phyloP scores from a whole-genome alignment of 805 yeast genomes.

The Candida pseudoglaebosa region DNA sequence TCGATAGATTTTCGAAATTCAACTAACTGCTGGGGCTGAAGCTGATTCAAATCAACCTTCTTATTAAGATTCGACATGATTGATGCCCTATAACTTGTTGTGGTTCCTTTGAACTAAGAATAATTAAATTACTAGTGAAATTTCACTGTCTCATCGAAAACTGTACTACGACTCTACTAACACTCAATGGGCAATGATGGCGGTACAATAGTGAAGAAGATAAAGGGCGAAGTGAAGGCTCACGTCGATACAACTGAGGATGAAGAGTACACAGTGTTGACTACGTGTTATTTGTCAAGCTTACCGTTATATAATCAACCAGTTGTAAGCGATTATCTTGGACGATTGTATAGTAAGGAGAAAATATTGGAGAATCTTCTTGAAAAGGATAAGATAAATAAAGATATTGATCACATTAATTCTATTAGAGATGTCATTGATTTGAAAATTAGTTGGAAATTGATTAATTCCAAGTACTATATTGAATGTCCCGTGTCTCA shows the following conservation, averaged over 20 bases:
- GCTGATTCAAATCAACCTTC: slow-evolving; percentile 57
- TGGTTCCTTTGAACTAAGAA: no score
- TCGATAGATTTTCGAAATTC: slow-evolving; percentile 82
- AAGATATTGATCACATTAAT: slow-evolving; percentile 18
- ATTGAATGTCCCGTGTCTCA: slow-evolving; percentile 33
- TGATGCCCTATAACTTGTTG: no score
- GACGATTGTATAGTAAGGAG: slow-evolving; percentile 63
- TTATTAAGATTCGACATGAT: slow-evolving; percentile 12
- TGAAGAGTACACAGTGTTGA: slow-evolving; percentile 30
- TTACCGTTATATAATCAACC: slow-evolving; percentile 41
- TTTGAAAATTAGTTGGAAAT: slow-evolving; percentile 19
- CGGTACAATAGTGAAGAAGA: slow-evolving; percentile 65
- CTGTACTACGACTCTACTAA: no score
- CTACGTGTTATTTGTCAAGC: slow-evolving; percentile 46
- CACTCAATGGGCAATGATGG: slow-evolving; percentile 56
- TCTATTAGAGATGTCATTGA: slow-evolving; percentile 24
- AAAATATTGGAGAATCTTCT: slow-evolving; percentile 55
- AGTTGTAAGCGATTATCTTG: slow-evolving; percentile 65
- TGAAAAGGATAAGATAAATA: slow-evolving; percentile 21
- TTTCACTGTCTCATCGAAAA: neutral
- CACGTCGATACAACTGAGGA: slow-evolving; percentile 11
- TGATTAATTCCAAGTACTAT: slow-evolving; percentile 6
- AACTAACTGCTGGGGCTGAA: slow-evolving; percentile 78
- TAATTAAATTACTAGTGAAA: neutral
- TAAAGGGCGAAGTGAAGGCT: neutral